Base-by-base conservation (phyloP, 352 stramenopile genomes). In the Plasmopara muralis region DNA sequence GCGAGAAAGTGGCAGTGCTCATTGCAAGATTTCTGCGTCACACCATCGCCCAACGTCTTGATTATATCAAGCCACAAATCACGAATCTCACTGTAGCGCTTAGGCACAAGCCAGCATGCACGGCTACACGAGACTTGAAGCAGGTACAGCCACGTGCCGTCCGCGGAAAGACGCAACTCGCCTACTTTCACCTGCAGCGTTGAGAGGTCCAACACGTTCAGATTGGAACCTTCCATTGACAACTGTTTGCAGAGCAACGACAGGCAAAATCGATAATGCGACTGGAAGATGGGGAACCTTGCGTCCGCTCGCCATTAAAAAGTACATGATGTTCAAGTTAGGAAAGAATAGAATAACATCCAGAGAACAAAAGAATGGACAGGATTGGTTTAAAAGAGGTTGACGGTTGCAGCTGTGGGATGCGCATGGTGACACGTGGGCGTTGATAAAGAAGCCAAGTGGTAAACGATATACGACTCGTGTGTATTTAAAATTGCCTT, bases 61-160 rank as follows among this genome's bases (percentile, higher is more conserved):
- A 71, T 66, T 39, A 89, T 62, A n/a, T 55, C 45, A 6, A 71
- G 53, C 71, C 72, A 89, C 57, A 89, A 77, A 47, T 68, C 75
- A 60, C 78, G 78, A 55, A 89, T 86, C 56, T 87, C 75, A 57
- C 75, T 74, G 66, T 89, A 89, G 29, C 78, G 75, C 56, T 78
- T 80, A 42, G 50, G 37, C 43, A 85, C 55, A 10, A 74, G 60
- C 78, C 78, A 89, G 39, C 60, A 57, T 38, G 62, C 52, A n/a
- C 46, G 49, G 25, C 55, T 64, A 51, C 70, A 85, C n/a, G 60
- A 55, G 33, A 89, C 64, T n/a, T 85, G 57, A 35, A 89, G 67
- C 52, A 78, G 64, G 51, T 85, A 89, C 15, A 80, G 67, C 78
- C 78, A 89, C 47, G 66, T 80, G 41, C 74, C 71, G 28, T 89